Evolutionary conservation across 495 filamentous ascomycete genomes (phyloP).

Genomic region (Tuber microsphaerosporum): DNA sequence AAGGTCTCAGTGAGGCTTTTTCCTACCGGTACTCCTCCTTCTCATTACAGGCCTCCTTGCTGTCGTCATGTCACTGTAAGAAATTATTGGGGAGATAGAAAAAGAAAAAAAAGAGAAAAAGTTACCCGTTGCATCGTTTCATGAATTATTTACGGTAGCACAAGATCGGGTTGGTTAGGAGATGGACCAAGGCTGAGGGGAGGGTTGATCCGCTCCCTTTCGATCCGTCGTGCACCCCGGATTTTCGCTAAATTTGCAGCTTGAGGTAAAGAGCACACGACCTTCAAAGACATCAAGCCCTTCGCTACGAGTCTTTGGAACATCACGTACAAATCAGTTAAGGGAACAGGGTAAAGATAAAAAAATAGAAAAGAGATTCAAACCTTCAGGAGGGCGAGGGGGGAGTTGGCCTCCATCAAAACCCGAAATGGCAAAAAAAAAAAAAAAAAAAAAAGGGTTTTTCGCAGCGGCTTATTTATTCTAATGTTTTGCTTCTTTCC

Average conservation of each 20-base stretch:
- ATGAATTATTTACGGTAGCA: background rate
- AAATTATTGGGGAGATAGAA: background rate
- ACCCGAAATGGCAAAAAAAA: background rate
- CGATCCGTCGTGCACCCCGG: slow-evolving; percentile 23
- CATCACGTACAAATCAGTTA: background rate
- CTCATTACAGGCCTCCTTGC: background rate
- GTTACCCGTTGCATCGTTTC: background rate
- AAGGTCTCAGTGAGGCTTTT: slow-evolving; percentile 1
- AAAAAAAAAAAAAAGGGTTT: background rate
- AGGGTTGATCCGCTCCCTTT: background rate
- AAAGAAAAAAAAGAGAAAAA: background rate
- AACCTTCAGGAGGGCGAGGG: background rate
- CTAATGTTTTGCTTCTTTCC: background rate
- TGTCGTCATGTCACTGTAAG: background rate
- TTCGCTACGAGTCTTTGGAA: background rate
- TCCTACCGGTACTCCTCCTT: background rate
- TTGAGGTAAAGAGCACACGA: slow-evolving; percentile 24
- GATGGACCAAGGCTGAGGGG: background rate
- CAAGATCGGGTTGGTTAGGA: slow-evolving; percentile 4
- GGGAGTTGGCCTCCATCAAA: background rate
- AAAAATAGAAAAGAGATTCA: background rate
- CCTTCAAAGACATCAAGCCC: background rate
- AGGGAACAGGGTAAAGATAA: background rate
- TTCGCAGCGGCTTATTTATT: background rate
- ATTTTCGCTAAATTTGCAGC: slow-evolving; percentile 41